A percentile compares a stretch with the other conserved stretches of the same genome.
Evolutionary conservation across 2,329 filamentous ascomycete species (phyloP).

Genomic region (Cyclaneusma minus): DNA sequence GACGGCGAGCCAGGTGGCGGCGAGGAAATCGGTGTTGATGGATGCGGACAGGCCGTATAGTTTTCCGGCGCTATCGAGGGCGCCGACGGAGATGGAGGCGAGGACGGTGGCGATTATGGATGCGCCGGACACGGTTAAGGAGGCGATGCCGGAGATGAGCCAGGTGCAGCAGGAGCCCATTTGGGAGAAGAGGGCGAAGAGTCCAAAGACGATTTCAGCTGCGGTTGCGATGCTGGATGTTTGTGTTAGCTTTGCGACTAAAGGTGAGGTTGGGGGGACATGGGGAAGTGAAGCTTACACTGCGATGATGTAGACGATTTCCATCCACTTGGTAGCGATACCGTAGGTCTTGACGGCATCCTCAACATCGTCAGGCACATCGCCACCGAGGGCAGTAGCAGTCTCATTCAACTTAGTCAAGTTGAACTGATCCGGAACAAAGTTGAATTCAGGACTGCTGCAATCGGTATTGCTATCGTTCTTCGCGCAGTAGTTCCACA

Average conservation of each 20-base stretch:
- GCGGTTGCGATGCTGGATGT: slow-evolving; percentile 47
- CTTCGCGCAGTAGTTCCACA: slow-evolving; percentile 75
- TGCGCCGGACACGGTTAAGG: slow-evolving; percentile 37
- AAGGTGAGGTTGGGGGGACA: background rate
- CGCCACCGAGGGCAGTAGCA: slow-evolving; percentile 28
- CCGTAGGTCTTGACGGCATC: slow-evolving; percentile 58
- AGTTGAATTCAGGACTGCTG: slow-evolving; percentile 56
- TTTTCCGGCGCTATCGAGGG: slow-evolving; percentile 50
- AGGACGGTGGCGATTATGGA: slow-evolving; percentile 63
- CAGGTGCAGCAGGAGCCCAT: slow-evolving; percentile 72
- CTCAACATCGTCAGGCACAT: slow-evolving; percentile 51
- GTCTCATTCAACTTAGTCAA: slow-evolving; percentile 45
- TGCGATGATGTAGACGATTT: slow-evolving; percentile 67
- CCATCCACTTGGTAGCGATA: slow-evolving; percentile 65
- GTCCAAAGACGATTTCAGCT: slow-evolving; percentile 59
- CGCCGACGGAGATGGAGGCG: slow-evolving; percentile 52
- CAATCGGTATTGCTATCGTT: slow-evolving; percentile 40
- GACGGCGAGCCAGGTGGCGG: slow-evolving; percentile 62
- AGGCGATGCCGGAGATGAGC: slow-evolving; percentile 52
- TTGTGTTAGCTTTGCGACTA: no score
- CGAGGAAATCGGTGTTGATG: slow-evolving; percentile 56
- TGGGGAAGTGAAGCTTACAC: background rate
- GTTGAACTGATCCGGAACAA: slow-evolving; percentile 59
- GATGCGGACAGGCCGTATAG: slow-evolving; percentile 53
- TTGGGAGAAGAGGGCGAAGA: slow-evolving; percentile 72